Percentiles rank a stretch among this genome's conserved stretches.
phyloP scores from a whole-genome alignment of 345 rosid species.

The Laguncularia racemosa region DNA sequence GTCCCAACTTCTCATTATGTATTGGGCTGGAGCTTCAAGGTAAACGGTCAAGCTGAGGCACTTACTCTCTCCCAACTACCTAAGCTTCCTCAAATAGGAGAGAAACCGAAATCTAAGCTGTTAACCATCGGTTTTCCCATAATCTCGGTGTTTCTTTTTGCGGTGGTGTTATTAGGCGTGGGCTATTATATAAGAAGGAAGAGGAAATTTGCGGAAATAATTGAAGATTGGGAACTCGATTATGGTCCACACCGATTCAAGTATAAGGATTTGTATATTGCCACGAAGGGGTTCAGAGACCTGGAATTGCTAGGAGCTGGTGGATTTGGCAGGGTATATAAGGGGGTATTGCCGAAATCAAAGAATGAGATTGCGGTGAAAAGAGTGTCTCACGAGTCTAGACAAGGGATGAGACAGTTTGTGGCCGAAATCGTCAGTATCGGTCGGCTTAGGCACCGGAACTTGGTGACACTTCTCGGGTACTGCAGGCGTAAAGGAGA shows the following conservation, averaged over 20 bases:
- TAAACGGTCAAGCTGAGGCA: conserved; percentile 32
- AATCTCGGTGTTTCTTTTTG: conserved; percentile 19
- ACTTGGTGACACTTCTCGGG: no score
- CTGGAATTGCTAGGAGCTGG: conserved; percentile 53
- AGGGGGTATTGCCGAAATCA: conserved; percentile 38
- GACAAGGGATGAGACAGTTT: conserved; percentile 62
- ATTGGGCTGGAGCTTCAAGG: conserved; percentile 65
- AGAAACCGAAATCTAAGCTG: conserved; percentile 22
- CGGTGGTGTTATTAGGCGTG: conserved; percentile 9
- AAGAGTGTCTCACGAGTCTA: conserved; percentile 54
- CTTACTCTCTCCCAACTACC: conserved; percentile 50
- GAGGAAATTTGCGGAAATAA: conserved; percentile 52
- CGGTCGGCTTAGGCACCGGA: no score
- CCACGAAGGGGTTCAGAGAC: conserved; percentile 63
- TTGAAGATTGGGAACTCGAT: conserved; percentile 76
- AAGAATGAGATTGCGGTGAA: conserved; percentile 58
- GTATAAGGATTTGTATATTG: conserved; percentile 56
- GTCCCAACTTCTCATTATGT: conserved; percentile 27
- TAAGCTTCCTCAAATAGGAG: conserved; percentile 41
- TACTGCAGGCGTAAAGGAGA: no score
- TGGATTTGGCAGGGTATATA: conserved; percentile 70
- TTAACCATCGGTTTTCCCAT: conserved; percentile 44
- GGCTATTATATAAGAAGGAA: conserved; percentile 29
- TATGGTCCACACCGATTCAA: conserved; percentile 52
- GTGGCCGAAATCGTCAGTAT: no score